Base-by-base conservation (phyloP, 768 basidiomycete species). In the Boletus rufocinnamomeus region DNA sequence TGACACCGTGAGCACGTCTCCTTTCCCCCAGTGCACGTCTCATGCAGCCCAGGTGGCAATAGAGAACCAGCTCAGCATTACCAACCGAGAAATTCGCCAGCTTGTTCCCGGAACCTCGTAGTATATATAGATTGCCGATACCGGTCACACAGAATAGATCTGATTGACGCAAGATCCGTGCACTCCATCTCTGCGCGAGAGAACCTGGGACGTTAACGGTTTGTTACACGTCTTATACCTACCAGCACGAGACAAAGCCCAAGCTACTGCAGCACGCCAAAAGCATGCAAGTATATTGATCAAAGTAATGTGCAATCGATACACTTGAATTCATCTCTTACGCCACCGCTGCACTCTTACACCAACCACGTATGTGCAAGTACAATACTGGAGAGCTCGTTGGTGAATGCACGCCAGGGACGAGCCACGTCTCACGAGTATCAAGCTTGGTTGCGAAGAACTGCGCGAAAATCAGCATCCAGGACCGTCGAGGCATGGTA, bases 391-490 rank as follows among this genome's bases (percentile, higher is more conserved):
- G 23, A 51, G 23, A n/a, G 23, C 21, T 46, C 11, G 17, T 38
- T 6, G 35, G 50, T 13, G 25, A 25, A n/a, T 28, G 16, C n/a
- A 10, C 8, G n/a, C 10, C 28, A 27, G 23, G 47, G 21, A 47
- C 13, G 21, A 27, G 7, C 30, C 27, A 10, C 1, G 34, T 25
- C 4, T 32, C 30, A 16, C 28, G 14, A n/a, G 6, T 8, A 45
- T 75, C 73, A 88, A 63, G 86, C 83, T 72, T 88, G 86, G 69
- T 89, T 88, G 64, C 90, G 88, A 60, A 91, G 78, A 67, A 92
- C 90, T 91, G 55, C 72, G 49, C 34, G 52, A 75, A 75, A 16
- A 74, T 82, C 41, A 78, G 62, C 68, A 64, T 49, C 68, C 50
- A 61, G 70, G 65, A 59, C 65, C 60, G 32, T 16, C 16, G 46